Evolutionary conservation across 1,284 basidiomycete genomes (phyloP).

Genomic region (Apiotrichum gracile): DNA sequence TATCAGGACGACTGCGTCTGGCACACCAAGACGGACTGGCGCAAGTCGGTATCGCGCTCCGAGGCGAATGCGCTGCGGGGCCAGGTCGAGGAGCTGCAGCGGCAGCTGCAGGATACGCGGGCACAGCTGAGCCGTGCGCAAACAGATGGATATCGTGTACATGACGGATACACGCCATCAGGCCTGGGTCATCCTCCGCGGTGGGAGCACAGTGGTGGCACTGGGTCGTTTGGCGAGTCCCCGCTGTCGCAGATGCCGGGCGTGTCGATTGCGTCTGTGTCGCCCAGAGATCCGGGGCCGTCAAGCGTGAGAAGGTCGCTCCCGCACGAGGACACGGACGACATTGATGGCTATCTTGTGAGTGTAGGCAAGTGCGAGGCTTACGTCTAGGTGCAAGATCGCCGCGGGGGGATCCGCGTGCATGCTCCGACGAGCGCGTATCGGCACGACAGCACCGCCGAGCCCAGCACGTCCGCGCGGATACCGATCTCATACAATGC

Average conservation of each 20-base stretch:
- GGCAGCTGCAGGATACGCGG: neutral
- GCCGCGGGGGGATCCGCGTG: constrained; percentile 12
- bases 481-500: neutral
- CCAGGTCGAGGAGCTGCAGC: constrained; percentile 25
- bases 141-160: too few species aligned
- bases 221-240: too few species aligned
- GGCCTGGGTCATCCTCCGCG: too few species aligned
- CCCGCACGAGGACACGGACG: neutral
- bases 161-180: too few species aligned
- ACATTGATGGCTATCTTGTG: constrained; percentile 11
- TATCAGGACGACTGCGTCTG: constrained; percentile 31
- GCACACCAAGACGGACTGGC: constrained; percentile 22
- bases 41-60: constrained; percentile 24
- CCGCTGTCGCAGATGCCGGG: too few species aligned
- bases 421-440: constrained; percentile 16
- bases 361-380: neutral
- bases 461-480: neutral
- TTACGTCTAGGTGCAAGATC: constrained; percentile 15
- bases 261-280: neutral
- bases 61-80: constrained; percentile 26
- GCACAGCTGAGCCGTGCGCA: neutral
- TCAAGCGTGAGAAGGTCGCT: neutral
- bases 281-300: neutral
- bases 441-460: neutral
- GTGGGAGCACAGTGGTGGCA: too few species aligned